Percentiles rank a stretch among this genome's conserved stretches.
Conservation (phyloP, 805 yeast species). For the Wickerhamiella bombiphila region DNA sequence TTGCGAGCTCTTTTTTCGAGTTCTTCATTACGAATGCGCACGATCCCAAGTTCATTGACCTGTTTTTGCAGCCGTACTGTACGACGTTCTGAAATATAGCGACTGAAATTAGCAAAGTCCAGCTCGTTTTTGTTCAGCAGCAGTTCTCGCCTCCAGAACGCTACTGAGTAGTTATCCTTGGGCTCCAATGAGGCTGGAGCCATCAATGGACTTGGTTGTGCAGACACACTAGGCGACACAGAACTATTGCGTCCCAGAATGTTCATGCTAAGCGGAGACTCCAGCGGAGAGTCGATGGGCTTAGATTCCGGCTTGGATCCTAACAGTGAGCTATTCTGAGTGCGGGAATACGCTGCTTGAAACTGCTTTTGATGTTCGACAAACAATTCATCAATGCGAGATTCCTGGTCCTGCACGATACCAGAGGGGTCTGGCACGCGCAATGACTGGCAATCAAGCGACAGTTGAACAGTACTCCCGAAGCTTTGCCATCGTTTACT, state of each 20-base stretch:
- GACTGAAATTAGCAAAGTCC: slow-evolving; percentile 42
- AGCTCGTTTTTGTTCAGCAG: slow-evolving; percentile 43
- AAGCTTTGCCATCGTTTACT: background rate
- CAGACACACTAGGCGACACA: too few relatives aligned
- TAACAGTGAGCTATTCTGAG: background rate
- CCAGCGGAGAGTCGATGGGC: background rate
- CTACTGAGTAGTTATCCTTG: slow-evolving; percentile 5
- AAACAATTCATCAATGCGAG: slow-evolving; percentile 1
- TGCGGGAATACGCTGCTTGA: slow-evolving; percentile 5
- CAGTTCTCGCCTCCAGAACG: slow-evolving; percentile 34
- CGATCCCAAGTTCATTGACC: slow-evolving; percentile 19
- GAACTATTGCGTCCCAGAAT: background rate
- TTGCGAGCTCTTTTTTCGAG: slow-evolving; percentile 20
- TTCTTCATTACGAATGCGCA: slow-evolving; percentile 21
- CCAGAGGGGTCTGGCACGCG: background rate
- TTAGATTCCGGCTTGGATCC: background rate
- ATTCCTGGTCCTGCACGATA: background rate
- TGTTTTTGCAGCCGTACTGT: slow-evolving; percentile 25
- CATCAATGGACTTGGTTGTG: background rate
- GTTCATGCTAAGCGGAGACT: background rate
- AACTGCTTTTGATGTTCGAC: slow-evolving; percentile 9
- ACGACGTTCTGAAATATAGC: slow-evolving; percentile 31
- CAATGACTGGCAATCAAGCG: background rate
- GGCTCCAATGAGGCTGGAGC: background rate
- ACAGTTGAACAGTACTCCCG: background rate